Conservation (phyloP, 2,329 filamentous ascomycete species). For the Ascochyta clinopodiicola region DNA sequence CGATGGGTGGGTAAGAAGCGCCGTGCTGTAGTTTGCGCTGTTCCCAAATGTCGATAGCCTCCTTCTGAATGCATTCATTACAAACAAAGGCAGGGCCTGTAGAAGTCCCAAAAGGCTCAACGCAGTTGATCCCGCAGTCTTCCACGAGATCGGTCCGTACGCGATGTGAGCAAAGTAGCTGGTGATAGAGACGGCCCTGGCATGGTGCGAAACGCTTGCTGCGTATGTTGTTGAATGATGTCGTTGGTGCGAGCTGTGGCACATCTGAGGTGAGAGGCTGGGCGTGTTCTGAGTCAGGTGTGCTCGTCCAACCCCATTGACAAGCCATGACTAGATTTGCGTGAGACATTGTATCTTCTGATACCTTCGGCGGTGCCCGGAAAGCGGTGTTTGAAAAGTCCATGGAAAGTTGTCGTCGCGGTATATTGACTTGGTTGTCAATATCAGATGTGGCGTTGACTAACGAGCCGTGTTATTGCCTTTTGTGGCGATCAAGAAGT, state of each 20-base stretch:
- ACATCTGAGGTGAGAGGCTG: slow-evolving; percentile 18
- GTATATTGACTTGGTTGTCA: slow-evolving; percentile 14
- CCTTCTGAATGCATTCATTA: slow-evolving; percentile 41
- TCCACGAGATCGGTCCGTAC: slow-evolving; percentile 46
- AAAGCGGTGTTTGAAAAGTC: slow-evolving; percentile 43
- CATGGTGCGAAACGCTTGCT: slow-evolving; percentile 43
- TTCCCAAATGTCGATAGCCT: slow-evolving; percentile 37
- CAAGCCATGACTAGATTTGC: slow-evolving; percentile 42
- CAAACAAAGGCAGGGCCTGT: slow-evolving; percentile 37
- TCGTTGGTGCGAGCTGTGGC: slow-evolving; percentile 13
- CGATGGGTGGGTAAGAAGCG: slow-evolving; percentile 34
- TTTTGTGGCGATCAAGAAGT: slow-evolving; percentile 12
- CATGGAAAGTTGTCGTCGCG: slow-evolving; percentile 24
- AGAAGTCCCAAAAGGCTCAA: slow-evolving; percentile 34
- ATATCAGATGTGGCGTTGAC: slow-evolving; percentile 30
- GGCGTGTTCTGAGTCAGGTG: slow-evolving; percentile 24
- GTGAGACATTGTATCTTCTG: slow-evolving; percentile 43
- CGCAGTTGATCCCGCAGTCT: slow-evolving; percentile 44
- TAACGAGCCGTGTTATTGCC: slow-evolving; percentile 33
- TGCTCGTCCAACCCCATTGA: slow-evolving; percentile 44
- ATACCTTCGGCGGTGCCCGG: slow-evolving; percentile 28
- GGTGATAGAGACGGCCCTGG: slow-evolving; percentile 45
- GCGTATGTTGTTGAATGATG: slow-evolving; percentile 29
- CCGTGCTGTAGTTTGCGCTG: slow-evolving; percentile 37
- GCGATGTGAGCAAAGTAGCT: slow-evolving; percentile 44